Conservation (phyloP, 371 early-diverging fungal species). For the Cladochytrium tenue region DNA sequence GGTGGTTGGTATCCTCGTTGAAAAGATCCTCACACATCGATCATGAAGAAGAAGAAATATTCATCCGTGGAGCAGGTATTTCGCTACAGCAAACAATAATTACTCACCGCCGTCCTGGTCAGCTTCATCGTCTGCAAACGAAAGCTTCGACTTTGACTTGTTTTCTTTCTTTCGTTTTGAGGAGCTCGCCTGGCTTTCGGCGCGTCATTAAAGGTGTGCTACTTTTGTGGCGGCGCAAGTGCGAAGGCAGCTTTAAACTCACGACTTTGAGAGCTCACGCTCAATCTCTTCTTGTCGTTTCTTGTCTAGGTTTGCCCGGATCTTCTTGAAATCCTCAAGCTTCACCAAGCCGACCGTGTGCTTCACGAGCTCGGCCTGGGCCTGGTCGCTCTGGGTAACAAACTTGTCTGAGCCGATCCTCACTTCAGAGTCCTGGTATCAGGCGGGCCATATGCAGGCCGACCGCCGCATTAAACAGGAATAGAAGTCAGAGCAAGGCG, state of each 20-base stretch:
- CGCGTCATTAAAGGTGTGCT: too few species aligned
- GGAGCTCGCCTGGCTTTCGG: too few species aligned
- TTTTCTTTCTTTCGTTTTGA: slow-evolving; percentile 59
- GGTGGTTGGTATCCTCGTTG: too few species aligned
- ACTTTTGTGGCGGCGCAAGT: too few species aligned
- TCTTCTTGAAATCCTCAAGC: slow-evolving; percentile 86
- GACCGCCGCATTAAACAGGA: too few species aligned
- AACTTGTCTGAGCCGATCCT: slow-evolving; percentile 80
- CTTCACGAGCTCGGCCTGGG: slow-evolving; percentile 81
- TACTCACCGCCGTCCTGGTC: slow-evolving; percentile 10
- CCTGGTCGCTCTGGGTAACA: slow-evolving; percentile 71
- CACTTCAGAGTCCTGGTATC: slow-evolving; percentile 76
- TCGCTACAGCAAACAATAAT: too few species aligned
- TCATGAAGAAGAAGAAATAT: neutral
- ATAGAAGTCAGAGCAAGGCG: too few species aligned
- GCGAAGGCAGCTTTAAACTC: too few species aligned
- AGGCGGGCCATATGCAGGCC: too few species aligned
- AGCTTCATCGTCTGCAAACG: slow-evolving; percentile 57
- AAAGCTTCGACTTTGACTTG: slow-evolving; percentile 67
- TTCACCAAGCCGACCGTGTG: slow-evolving; percentile 88
- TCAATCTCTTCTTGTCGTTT: slow-evolving; percentile 66
- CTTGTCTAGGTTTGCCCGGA: slow-evolving; percentile 75
- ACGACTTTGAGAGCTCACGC: slow-evolving; percentile 55
- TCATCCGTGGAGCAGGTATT: too few species aligned
- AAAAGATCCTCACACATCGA: too few species aligned